Percentiles rank a stretch among this genome's conserved stretches.
These are phyloP conservation scores for Gastrolobium villosum DNA, from an alignment of 306 rosid genomes.

Conservation along the genomic window DNA sequence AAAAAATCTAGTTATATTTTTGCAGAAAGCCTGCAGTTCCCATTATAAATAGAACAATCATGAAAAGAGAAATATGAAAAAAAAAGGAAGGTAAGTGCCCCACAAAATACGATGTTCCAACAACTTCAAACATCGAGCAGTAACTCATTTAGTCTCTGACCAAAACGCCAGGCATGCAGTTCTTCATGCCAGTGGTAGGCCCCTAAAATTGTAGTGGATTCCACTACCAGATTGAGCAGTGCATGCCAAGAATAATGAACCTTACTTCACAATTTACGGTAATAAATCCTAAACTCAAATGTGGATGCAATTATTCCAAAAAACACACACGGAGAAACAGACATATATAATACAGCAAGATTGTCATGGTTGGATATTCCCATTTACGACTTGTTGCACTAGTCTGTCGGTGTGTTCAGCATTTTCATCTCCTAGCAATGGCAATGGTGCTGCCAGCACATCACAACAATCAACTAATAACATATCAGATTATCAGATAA, in stretches of 20 bases:
- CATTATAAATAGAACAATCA: conserved; percentile 41
- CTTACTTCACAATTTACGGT: conserved; percentile 37
- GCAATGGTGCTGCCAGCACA: too few species aligned
- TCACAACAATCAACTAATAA: conserved; percentile 39
- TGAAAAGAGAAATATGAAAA: conserved; percentile 27
- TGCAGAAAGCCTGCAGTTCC: background rate
- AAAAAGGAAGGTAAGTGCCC: conserved; percentile 38
- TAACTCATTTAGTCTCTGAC: conserved; percentile 11
- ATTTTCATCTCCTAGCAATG: conserved; percentile 21
- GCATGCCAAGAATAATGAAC: conserved; percentile 20
- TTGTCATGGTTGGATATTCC: conserved; percentile 29
- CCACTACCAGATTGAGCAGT: conserved; percentile 14
- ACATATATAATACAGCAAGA: background rate
- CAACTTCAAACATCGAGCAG: conserved; percentile 33
- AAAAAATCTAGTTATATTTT: background rate
- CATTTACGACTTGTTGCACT: conserved; percentile 13
- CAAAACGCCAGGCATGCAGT: conserved; percentile 41
- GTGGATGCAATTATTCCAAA: background rate
- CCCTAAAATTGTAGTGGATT: conserved; percentile 46
- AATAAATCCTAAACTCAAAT: conserved; percentile 1
- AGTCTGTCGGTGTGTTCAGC: conserved; percentile 28
- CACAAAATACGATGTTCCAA: conserved; percentile 43
- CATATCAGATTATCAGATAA: conserved; percentile 21
- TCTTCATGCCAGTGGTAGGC: conserved; percentile 44
- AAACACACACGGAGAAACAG: conserved; percentile 30